Evolutionary conservation across 1,139 yeast genomes (phyloP).

Genomic region (Blastobotrys buckinghamii): DNA sequence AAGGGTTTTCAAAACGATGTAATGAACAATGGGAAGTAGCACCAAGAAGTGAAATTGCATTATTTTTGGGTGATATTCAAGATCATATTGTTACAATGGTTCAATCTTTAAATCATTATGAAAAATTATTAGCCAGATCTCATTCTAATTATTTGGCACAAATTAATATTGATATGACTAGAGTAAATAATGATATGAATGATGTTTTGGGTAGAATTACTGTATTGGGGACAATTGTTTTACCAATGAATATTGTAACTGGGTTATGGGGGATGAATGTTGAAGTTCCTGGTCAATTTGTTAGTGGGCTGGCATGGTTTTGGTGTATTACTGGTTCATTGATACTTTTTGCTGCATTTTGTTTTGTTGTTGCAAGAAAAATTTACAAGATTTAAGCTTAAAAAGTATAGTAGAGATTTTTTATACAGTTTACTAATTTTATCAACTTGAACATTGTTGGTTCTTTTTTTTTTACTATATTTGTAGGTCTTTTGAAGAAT

Average conservation of each 20-base stretch:
- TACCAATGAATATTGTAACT: constrained; percentile 85
- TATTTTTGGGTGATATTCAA: constrained; percentile 93
- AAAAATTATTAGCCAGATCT: constrained; percentile 85
- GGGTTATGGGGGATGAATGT: constrained; percentile 98
- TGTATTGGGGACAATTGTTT: constrained; percentile 79
- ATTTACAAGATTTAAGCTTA: constrained; percentile 5
- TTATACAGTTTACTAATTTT: neutral
- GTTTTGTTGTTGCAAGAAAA: constrained; percentile 29
- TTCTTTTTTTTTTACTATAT: neutral
- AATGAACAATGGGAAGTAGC: constrained; percentile 53
- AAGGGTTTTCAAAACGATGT: constrained; percentile 95
- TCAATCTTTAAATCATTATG: constrained; percentile 82
- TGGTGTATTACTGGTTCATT: constrained; percentile 37
- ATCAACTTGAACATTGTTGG: neutral
- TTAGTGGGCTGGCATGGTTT: constrained; percentile 71
- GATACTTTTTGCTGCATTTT: constrained; percentile 31
- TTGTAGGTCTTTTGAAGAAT: too few relatives aligned
- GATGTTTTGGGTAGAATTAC: constrained; percentile 87
- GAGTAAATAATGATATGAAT: constrained; percentile 77
- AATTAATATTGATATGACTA: constrained; percentile 84
- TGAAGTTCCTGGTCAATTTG: constrained; percentile 62
- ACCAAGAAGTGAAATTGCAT: constrained; percentile 40
- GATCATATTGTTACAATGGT: constrained; percentile 97
- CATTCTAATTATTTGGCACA: constrained; percentile 93
- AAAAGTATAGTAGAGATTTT: neutral